These are phyloP conservation scores for Arthroderma sp. DNA, from an alignment of 2,329 filamentous ascomycete species.

Conservation along the genomic window DNA sequence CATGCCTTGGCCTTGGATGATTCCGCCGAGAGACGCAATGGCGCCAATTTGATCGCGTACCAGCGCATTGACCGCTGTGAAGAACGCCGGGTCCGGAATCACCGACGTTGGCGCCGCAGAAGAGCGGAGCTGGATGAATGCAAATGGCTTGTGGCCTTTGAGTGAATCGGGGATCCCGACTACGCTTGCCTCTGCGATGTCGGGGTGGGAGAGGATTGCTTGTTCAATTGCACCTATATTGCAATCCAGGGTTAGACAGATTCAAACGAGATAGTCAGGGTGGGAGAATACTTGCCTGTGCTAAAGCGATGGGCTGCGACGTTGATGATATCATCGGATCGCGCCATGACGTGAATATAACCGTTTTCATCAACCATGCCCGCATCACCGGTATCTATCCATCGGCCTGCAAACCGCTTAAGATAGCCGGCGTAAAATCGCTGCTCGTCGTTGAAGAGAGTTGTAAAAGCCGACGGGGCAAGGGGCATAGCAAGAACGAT, in stretches of 20 bases:
- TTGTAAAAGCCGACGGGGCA: slow-evolving; percentile 74
- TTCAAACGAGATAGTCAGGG: not conserved
- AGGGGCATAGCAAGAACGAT: slow-evolving; percentile 75
- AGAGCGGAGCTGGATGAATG: slow-evolving; percentile 56
- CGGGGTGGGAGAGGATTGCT: slow-evolving; percentile 67
- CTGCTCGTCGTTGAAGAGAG: slow-evolving; percentile 72
- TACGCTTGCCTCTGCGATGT: slow-evolving; percentile 71
- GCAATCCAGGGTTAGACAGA: slow-evolving; percentile 8
- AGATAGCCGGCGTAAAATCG: slow-evolving; percentile 78
- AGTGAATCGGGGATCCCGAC: slow-evolving; percentile 72
- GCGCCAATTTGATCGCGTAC: slow-evolving; percentile 73
- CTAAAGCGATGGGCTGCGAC: slow-evolving; percentile 88
- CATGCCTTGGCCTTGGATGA: slow-evolving; percentile 72
- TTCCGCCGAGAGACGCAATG: slow-evolving; percentile 73
- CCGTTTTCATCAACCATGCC: slow-evolving; percentile 69
- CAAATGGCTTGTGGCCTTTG: slow-evolving; percentile 86
- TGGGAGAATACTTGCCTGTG: slow-evolving; percentile 47
- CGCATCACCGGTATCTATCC: slow-evolving; percentile 84
- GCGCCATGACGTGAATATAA: slow-evolving; percentile 50
- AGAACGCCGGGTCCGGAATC: slow-evolving; percentile 29
- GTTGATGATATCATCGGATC: slow-evolving; percentile 80
- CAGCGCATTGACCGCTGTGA: slow-evolving; percentile 33
- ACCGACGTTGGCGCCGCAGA: slow-evolving; percentile 11
- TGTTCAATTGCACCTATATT: slow-evolving; percentile 69
- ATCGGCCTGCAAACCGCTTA: slow-evolving; percentile 65